phyloP scores from a whole-genome alignment of 352 stramenopile species.

The Globisporangium megalacanthum region DNA sequence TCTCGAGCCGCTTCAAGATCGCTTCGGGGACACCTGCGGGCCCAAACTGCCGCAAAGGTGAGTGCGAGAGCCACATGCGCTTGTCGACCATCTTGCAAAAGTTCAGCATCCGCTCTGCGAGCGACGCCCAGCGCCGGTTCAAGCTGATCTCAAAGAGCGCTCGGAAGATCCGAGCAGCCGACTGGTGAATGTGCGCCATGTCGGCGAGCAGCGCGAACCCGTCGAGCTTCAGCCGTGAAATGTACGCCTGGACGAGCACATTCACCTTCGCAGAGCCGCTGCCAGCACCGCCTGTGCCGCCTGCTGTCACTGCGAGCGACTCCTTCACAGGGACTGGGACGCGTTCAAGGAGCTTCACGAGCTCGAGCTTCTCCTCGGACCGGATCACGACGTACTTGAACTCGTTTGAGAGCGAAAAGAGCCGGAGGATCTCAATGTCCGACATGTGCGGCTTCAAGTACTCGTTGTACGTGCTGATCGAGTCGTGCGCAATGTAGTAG shows the following conservation, averaged over 20 bases:
- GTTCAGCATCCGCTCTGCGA: slow-evolving; percentile 94
- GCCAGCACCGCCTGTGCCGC: slow-evolving; percentile 29
- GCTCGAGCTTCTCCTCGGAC: slow-evolving; percentile 98
- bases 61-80: slow-evolving; percentile 97
- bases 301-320: slow-evolving; percentile 48
- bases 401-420: slow-evolving; percentile 98
- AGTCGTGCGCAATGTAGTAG: slow-evolving; percentile 99
- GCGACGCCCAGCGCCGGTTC: slow-evolving; percentile 91
- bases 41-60: slow-evolving; percentile 96
- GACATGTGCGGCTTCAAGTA: slow-evolving; percentile 99
- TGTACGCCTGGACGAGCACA: slow-evolving; percentile 99
- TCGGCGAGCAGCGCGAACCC: slow-evolving; percentile 98
- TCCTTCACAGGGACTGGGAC: slow-evolving; percentile 99
- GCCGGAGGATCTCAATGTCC: slow-evolving; percentile 99
- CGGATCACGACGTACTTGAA: slow-evolving; percentile 99
- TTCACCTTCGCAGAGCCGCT: slow-evolving; percentile 97
- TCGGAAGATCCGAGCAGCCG: slow-evolving; percentile 96
- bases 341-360: slow-evolving; percentile 95
- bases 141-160: slow-evolving; percentile 99
- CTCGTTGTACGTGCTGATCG: slow-evolving; percentile 98
- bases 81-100: slow-evolving; percentile 99
- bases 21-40: slow-evolving; percentile 88
- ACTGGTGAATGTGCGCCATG: slow-evolving; percentile 99
- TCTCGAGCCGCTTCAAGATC: slow-evolving; percentile 96
- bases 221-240: slow-evolving; percentile 96